A percentile compares a stretch with the other conserved stretches of the same genome.
These are phyloP conservation scores for Brassica incana DNA, from an alignment of 345 rosid species.

Conservation along the genomic window DNA sequence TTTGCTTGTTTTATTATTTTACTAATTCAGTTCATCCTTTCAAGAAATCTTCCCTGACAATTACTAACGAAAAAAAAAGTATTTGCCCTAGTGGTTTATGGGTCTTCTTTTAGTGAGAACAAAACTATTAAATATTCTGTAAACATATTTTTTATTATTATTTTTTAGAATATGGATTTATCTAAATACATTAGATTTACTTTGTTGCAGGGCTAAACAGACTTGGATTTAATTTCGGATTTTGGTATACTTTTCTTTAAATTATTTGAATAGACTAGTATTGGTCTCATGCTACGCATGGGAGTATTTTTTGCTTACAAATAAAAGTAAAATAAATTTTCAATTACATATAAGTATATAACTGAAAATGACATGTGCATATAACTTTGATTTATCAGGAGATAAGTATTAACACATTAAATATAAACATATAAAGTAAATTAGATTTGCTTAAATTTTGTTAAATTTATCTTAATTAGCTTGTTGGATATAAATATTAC, in stretches of 20 bases:
- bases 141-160: neutral
- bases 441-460: too few species aligned
- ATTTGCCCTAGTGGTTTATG: neutral
- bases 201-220: neutral
- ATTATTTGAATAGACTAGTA: neutral
- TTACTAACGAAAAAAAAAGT: neutral
- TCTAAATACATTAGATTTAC: neutral
- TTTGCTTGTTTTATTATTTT: neutral
- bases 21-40: neutral
- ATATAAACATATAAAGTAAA: too few species aligned
- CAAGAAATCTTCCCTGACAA: neutral
- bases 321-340: too few species aligned
- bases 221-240: neutral
- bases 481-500: too few species aligned
- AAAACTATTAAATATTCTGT: neutral
- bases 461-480: too few species aligned
- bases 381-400: too few species aligned
- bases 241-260: neutral
- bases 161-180: neutral
- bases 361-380: too few species aligned
- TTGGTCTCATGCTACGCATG: too few species aligned
- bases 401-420: too few species aligned
- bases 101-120: neutral
- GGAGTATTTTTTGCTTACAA: too few species aligned
- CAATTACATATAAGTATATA: too few species aligned